Percentiles rank a stretch among this genome's conserved stretches.
Conservation (phyloP, 768 basidiomycete species). For the Auricularia sp. region DNA sequence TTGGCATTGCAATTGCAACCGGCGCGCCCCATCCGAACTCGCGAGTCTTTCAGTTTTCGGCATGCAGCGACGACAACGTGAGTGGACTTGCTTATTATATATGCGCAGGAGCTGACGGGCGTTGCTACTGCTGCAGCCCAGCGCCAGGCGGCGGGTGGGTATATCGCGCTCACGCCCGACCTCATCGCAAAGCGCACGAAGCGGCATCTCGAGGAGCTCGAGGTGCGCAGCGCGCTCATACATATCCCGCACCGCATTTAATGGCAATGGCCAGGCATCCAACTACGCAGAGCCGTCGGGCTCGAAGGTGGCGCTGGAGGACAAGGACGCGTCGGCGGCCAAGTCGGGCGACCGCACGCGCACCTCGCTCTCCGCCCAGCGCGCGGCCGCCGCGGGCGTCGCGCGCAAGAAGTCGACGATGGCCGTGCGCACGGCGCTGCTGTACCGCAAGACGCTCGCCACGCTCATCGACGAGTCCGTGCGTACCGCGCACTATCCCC, state of each 20-base stretch:
- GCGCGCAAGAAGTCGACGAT: slow-evolving; percentile 66
- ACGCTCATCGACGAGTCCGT: slow-evolving; percentile 74
- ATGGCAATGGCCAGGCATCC: slow-evolving; percentile 42
- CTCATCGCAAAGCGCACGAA: slow-evolving; percentile 65
- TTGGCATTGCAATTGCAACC: too few relatives aligned
- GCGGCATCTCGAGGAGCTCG: slow-evolving; percentile 75
- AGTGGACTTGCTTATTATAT: too few relatives aligned
- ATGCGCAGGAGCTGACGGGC: background rate
- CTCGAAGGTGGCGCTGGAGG: slow-evolving; percentile 32
- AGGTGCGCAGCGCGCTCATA: slow-evolving; percentile 33
- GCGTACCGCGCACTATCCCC: slow-evolving; percentile 18
- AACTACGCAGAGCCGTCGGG: slow-evolving; percentile 58
- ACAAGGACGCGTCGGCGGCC: slow-evolving; percentile 34
- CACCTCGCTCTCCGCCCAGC: slow-evolving; percentile 72
- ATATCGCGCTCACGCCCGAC: slow-evolving; percentile 41
- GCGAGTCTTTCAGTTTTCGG: too few relatives aligned
- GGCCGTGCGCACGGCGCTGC: slow-evolving; percentile 66
- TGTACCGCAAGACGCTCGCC: slow-evolving; percentile 73
- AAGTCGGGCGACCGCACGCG: slow-evolving; percentile 53
- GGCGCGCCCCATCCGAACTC: too few relatives aligned
- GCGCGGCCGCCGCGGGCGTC: slow-evolving; percentile 37
- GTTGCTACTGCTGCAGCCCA: slow-evolving; percentile 38
- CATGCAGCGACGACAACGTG: too few relatives aligned
- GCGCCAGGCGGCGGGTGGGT: slow-evolving; percentile 30
- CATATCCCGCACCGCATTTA: slow-evolving; percentile 3